Conservation (phyloP, 208 protist species). For the Trypanosoma conorhini region DNA sequence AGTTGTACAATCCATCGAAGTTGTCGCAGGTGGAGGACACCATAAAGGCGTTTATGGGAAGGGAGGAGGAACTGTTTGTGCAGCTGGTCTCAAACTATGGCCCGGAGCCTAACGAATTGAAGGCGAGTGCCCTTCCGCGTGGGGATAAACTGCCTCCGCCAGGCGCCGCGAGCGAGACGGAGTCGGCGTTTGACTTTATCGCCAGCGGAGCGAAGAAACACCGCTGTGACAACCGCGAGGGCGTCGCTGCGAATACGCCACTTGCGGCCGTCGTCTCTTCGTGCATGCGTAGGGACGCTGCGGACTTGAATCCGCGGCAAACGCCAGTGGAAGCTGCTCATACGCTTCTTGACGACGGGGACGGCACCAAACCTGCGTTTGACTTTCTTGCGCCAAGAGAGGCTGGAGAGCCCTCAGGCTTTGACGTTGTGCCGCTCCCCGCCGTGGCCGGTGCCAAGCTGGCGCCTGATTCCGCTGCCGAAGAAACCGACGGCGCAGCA, state of each 20-base stretch:
- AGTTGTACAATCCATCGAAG: constrained; percentile 43
- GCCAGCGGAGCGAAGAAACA: not conserved
- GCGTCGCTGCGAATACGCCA: not conserved
- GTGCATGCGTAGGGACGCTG: constrained; percentile 12
- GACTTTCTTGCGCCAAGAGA: not conserved
- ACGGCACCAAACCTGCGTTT: not conserved
- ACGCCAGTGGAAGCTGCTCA: not conserved
- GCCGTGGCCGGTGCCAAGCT: not conserved
- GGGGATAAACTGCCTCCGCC: not conserved
- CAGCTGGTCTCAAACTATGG: constrained; percentile 46
- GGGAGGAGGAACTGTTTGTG: constrained; percentile 48
- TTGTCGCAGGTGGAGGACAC: constrained; percentile 41
- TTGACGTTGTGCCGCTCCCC: not conserved
- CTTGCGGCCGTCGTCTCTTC: constrained; percentile 11
- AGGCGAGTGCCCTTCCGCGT: constrained; percentile 10
- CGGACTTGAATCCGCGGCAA: not conserved
- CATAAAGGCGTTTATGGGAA: constrained; percentile 28
- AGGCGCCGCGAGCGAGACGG: not conserved
- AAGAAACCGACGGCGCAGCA: not conserved
- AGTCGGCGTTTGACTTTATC: constrained; percentile 30
- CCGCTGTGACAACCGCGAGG: not conserved
- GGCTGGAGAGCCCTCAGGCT: not conserved
- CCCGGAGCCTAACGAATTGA: constrained; percentile 27
- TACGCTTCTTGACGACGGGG: not conserved
- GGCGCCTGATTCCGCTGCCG: too few species aligned